These are phyloP conservation scores for Sphagnum tenellum DNA, from an alignment of 225 moss, liverwort and hornwort species.

Conservation along the genomic window DNA sequence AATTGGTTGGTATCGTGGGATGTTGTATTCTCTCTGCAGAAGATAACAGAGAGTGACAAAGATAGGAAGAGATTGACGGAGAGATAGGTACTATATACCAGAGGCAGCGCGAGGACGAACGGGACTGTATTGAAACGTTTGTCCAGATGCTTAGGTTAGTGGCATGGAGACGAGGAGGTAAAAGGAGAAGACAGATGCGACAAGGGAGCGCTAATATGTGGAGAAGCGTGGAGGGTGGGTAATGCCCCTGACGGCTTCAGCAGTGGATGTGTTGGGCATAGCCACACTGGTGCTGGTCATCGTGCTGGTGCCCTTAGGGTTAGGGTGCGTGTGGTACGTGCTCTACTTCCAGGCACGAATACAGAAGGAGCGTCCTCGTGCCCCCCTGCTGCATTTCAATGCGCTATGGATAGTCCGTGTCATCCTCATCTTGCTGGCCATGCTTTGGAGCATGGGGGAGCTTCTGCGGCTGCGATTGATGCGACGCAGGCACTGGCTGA, in stretches of 20 bases:
- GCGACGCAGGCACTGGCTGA: conserved; percentile 69
- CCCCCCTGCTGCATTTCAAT: conserved; percentile 70
- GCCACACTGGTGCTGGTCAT: conserved; percentile 85
- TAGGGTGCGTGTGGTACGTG: conserved; percentile 81
- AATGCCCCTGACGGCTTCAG: conserved; percentile 99
- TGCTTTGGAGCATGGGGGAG: conserved; percentile 88
- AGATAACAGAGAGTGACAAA: no score
- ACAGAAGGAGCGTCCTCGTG: conserved; percentile 60
- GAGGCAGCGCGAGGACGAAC: no score
- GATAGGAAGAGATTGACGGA: no score
- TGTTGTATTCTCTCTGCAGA: no score
- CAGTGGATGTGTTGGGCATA: conserved; percentile 98
- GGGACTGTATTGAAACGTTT: no score
- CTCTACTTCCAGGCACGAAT: conserved; percentile 84
- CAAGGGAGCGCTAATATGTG: conserved; percentile 49
- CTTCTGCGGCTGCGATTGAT: conserved; percentile 83
- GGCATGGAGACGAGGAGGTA: conserved; percentile 21
- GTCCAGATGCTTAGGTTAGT: conserved; percentile 3
- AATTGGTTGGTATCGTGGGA: no score
- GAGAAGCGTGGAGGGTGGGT: conserved; percentile 75
- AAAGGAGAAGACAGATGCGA: conserved; percentile 33
- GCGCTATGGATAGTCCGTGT: conserved; percentile 90
- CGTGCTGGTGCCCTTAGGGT: conserved; percentile 79
- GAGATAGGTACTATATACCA: no score
- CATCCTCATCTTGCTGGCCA: conserved; percentile 75